Evolutionary conservation across 495 filamentous ascomycete species (phyloP).

Genomic region (Friedmanniomyces simplex): DNA sequence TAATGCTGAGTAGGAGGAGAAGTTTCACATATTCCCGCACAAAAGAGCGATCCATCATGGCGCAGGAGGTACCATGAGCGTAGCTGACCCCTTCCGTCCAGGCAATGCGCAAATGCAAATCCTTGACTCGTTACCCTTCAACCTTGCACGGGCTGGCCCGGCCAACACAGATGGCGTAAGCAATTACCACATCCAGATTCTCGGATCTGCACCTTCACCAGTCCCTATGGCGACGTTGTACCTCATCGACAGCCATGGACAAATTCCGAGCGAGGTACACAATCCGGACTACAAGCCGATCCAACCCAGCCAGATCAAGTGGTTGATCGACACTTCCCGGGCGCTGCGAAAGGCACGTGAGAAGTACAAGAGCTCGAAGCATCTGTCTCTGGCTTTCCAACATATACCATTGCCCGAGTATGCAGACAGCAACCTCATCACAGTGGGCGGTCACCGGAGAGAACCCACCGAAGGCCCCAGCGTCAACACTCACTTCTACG

Average conservation of each 20-base stretch:
- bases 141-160: constrained; percentile 20
- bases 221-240: constrained; percentile 86
- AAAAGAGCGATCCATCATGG: no score
- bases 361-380: background rate
- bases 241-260: constrained; percentile 86
- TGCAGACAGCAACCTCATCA: constrained; percentile 36
- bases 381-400: constrained; percentile 91
- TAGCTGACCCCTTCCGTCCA: background rate
- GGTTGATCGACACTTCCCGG: constrained; percentile 64
- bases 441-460: constrained; percentile 51
- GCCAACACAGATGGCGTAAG: background rate
- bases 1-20: no score
- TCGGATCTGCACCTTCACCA: constrained; percentile 49
- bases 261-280: constrained; percentile 76
- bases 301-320: constrained; percentile 81
- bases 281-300: constrained; percentile 88
- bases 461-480: constrained; percentile 71
- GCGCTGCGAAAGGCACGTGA: constrained; percentile 40
- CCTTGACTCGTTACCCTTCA: constrained; percentile 76
- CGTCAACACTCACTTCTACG: constrained; percentile 78
- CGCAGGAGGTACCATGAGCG: no score
- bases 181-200: background rate
- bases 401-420: constrained; percentile 94
- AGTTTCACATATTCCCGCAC: no score
- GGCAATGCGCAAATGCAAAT: constrained; percentile 59